These are phyloP conservation scores for Wickerhamomyces xylosicus DNA, from an alignment of 805 yeast genomes.

Conservation along the genomic window DNA sequence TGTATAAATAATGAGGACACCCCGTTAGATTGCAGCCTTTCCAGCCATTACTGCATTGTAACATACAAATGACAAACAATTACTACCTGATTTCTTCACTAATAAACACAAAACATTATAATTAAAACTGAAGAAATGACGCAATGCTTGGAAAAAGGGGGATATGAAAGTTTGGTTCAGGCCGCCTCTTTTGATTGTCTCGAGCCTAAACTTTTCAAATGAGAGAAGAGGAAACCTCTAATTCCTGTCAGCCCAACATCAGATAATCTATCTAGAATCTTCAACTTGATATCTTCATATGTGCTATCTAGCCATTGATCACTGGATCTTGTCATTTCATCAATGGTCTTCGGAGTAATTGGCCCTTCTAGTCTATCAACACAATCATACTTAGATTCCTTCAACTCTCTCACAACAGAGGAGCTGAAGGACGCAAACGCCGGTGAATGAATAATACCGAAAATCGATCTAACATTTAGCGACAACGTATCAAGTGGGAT, in stretches of 20 bases:
- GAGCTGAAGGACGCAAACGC: conserved; percentile 36
- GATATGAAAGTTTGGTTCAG: too few species aligned
- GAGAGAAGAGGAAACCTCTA: conserved; percentile 38
- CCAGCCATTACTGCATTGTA: too few species aligned
- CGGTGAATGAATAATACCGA: conserved; percentile 38
- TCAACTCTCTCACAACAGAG: conserved; percentile 33
- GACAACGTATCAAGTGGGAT: conserved; percentile 17
- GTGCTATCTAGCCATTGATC: conserved; percentile 25
- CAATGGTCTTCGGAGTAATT: conserved; percentile 31
- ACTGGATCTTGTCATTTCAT: conserved; percentile 15
- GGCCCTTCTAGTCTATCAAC: conserved; percentile 42
- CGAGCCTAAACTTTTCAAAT: conserved; percentile 34
- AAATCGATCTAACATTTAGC: conserved; percentile 14
- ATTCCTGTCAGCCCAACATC: conserved; percentile 37
- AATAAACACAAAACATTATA: too few species aligned
- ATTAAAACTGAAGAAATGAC: too few species aligned
- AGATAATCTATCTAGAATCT: conserved; percentile 31
- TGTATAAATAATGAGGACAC: too few species aligned
- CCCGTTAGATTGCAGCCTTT: too few species aligned
- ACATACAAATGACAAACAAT: too few species aligned
- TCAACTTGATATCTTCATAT: conserved; percentile 36
- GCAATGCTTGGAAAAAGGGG: too few species aligned
- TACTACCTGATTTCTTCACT: too few species aligned
- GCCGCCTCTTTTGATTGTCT: too few species aligned
- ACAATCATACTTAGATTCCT: conserved; percentile 27